phyloP scores from a whole-genome alignment of 306 rosid genomes.

The Citrullus amarus region DNA sequence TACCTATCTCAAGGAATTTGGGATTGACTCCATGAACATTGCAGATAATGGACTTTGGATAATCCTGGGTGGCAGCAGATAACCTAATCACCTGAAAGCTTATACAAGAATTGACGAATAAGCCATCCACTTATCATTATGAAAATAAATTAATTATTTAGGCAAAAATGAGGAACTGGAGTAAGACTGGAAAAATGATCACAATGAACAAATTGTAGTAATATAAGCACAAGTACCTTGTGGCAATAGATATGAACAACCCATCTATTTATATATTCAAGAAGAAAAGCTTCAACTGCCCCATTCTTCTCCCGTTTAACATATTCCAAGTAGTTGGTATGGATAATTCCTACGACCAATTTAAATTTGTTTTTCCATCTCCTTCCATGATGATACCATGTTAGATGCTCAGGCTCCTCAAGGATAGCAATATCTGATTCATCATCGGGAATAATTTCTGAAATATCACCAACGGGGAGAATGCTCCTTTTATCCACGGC shows the following conservation, averaged over 20 bases:
- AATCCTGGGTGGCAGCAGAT: slow-evolving; percentile 95
- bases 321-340: slow-evolving; percentile 92
- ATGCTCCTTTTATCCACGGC: slow-evolving; percentile 81
- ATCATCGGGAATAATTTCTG: slow-evolving; percentile 68
- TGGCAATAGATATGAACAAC: slow-evolving; percentile 87
- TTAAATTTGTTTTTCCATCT: slow-evolving; percentile 86
- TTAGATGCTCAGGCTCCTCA: slow-evolving; percentile 96
- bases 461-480: slow-evolving; percentile 87
- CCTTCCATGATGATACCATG: slow-evolving; percentile 97
- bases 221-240: slow-evolving; percentile 39
- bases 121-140: neutral
- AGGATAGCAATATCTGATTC: slow-evolving; percentile 88
- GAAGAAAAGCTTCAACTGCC: slow-evolving; percentile 47
- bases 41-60: slow-evolving; percentile 57
- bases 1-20: slow-evolving; percentile 70
- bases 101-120: slow-evolving; percentile 14
- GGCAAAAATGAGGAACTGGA: neutral
- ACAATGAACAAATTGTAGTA: neutral
- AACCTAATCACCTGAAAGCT: slow-evolving; percentile 72
- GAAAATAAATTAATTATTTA: neutral
- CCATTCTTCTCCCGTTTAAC: slow-evolving; percentile 98
- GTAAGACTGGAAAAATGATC: neutral
- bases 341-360: slow-evolving; percentile 74
- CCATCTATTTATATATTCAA: slow-evolving; percentile 66
- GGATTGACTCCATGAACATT: slow-evolving; percentile 99